Evolutionary conservation across 768 basidiomycete species (phyloP), one percentile per base, ranked within the genome.

Genomic region (Tricholoma matsutake): DNA sequence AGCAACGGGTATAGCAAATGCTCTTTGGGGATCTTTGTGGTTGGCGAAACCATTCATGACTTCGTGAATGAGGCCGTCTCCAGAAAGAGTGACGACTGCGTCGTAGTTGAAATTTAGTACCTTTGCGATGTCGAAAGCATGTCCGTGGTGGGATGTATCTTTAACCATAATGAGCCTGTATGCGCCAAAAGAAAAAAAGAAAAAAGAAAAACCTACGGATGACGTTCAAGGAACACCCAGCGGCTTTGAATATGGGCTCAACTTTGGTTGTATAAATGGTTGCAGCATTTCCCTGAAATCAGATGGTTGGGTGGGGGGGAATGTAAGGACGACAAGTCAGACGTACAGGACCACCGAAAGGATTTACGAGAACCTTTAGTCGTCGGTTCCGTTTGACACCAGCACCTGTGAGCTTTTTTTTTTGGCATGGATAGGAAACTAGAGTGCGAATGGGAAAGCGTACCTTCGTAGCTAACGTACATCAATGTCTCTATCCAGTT

Each of bases 61-160:
- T 74, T 96, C 94, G 67, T 94, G 89, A 14, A 93, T 69, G 35
- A 92, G 78, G 7, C 94, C 94, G 66, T 96, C 94, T 0, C 94
- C 94, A 0, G 92, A 94, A 22, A 95, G 80, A 32, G 85, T 73
- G 37, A 91, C 81, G 43, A 96, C 70, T 0, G 86, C 91, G 63
- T 94, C 92, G 62, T 82, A 90, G 14, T 81, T 77, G 4, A 91
- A 78, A 0, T 78, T 62, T 32, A 92, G 71, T 3, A 75, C 72
- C 62, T 83, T 84, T 0, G 79, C 84, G 59, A 94, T 77, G 35
- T 91, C 86, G 37, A 73, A 73, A 2, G 89, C 92, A 71, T 96
- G 91, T 4, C 83, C 82, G 2, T 69, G 64, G 61, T 82, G 80
- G 3, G 81, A 82, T 0, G 91, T 92, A 53, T 84, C 92, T 92